These are phyloP conservation scores for Limnomonas spitsbergensis DNA, from an alignment of 139 green algal species.

Conservation along the genomic window DNA sequence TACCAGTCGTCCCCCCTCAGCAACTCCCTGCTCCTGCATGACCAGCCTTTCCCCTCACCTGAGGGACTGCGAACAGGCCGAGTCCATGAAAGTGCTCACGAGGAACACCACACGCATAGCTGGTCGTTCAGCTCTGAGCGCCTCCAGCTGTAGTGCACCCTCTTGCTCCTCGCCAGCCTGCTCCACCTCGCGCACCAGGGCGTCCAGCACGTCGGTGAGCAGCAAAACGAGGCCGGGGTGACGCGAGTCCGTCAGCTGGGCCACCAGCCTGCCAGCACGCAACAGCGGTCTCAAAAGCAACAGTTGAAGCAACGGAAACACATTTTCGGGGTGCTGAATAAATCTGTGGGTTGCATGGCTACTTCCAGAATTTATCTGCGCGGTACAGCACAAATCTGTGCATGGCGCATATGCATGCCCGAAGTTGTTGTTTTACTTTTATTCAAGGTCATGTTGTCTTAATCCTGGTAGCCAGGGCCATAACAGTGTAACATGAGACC, in stretches of 20 bases:
- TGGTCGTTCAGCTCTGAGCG: background rate
- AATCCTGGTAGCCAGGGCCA: no score
- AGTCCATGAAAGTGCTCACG: background rate
- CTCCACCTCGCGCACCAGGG: background rate
- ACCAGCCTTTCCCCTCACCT: background rate
- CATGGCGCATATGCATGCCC: no score
- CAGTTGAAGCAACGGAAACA: no score
- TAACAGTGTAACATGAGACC: no score
- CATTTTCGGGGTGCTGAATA: no score
- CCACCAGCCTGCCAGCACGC: background rate
- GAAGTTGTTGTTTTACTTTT: no score
- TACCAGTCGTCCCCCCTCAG: background rate
- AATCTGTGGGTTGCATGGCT: no score
- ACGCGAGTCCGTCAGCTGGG: background rate
- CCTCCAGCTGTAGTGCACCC: background rate
- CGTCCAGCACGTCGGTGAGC: background rate
- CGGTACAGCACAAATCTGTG: no score
- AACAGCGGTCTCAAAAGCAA: no score
- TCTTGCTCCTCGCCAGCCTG: background rate
- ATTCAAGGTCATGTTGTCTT: no score
- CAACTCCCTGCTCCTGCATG: background rate
- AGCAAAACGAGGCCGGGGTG: background rate
- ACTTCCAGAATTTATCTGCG: no score
- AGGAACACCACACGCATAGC: background rate
- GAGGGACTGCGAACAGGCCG: background rate